Base-by-base conservation (phyloP, 2,329 filamentous ascomycete species). In the Phialemoniopsis sp. region DNA sequence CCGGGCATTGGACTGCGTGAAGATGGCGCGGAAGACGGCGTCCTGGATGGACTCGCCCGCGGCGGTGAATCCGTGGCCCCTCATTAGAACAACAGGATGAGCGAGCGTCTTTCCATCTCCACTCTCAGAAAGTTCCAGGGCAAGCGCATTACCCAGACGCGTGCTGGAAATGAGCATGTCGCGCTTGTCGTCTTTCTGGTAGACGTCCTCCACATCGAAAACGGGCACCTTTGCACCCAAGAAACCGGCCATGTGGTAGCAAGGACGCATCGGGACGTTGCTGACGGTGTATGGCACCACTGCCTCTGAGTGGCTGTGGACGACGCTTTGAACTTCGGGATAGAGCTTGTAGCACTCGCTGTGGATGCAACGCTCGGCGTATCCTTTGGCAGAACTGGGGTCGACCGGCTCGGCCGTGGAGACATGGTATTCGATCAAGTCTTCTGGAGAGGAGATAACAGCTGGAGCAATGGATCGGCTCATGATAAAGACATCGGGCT, bases 361-460 rank as follows among this genome's bases (percentile, higher is more conserved):
- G 46, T 72, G 67, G 34, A 73, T 73, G 47, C 56, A 68, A 4
- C 68, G 58, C 46, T 73, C 68, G 10, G 55, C 44, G 38, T 60
- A 72, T 16, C 66, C 66, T 34, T 60, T 58, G 1, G 58, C 54
- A 1, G 63, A 55, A 29, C 53, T 50, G 1, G 60, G 46, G 30
- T 68, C 55, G 3, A 72, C 62, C 1, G 71, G 62, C 13, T 55
- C 50, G 10, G 60, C 64, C 42, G 70, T 64, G 1, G 49, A 42
- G 15, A 76, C 54, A 21, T 56, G 44, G 47, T 75, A 76, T 33
- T 68, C 60, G 26, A 75, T 63, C 4, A 77, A 53, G 47, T 78
- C 70, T 16, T 52, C 44, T 4, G 49, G 43, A 1, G 56, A 65
- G 9, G 63, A 63, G 3, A 77, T 62, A 2, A 68, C 57, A 3